phyloP scores from a whole-genome alignment of 2,329 filamentous ascomycete genomes.

The Aspergillus sp. region DNA sequence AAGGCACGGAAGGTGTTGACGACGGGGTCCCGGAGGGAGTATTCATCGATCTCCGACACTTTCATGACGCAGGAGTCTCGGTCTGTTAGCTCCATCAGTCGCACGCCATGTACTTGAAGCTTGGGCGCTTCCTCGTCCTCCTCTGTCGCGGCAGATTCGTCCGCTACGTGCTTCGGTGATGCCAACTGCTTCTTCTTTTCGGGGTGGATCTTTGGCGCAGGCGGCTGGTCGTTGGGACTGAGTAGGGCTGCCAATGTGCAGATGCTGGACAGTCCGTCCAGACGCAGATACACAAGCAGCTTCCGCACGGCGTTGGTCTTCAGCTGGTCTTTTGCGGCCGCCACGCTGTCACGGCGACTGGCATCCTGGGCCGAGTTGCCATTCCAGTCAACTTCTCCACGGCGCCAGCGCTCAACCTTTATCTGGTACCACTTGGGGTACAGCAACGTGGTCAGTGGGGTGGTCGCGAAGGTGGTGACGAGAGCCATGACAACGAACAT shows the following conservation, averaged over 20 bases:
- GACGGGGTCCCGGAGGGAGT: slow-evolving; percentile 68
- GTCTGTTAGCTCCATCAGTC: slow-evolving; percentile 79
- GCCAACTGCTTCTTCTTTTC: slow-evolving; percentile 18
- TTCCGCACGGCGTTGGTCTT: slow-evolving; percentile 51
- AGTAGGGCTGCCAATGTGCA: slow-evolving; percentile 78
- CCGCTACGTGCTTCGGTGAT: slow-evolving; percentile 13
- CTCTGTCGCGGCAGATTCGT: slow-evolving; percentile 15
- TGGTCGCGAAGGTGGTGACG: slow-evolving; percentile 76
- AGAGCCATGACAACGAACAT: slow-evolving; percentile 94
- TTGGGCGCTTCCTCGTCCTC: slow-evolving; percentile 26
- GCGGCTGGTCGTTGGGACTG: slow-evolving; percentile 32
- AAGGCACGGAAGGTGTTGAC: slow-evolving; percentile 89
- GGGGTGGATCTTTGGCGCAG: slow-evolving; percentile 28
- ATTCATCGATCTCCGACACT: slow-evolving; percentile 73
- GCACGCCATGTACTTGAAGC: slow-evolving; percentile 74
- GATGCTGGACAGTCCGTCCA: slow-evolving; percentile 76
- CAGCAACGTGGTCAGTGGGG: slow-evolving; percentile 63
- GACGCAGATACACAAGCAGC: slow-evolving; percentile 71
- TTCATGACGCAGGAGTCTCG: slow-evolving; percentile 95
- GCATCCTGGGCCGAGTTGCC: slow-evolving; percentile 45
- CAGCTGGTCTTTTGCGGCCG: slow-evolving; percentile 44
- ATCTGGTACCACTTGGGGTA: slow-evolving; percentile 73
- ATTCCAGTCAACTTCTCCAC: slow-evolving; percentile 88
- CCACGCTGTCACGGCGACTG: slow-evolving; percentile 39
- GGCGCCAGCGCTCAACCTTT: slow-evolving; percentile 67